These are phyloP conservation scores for Carpinus viminea DNA, from an alignment of 306 rosid genomes.

Conservation along the genomic window DNA sequence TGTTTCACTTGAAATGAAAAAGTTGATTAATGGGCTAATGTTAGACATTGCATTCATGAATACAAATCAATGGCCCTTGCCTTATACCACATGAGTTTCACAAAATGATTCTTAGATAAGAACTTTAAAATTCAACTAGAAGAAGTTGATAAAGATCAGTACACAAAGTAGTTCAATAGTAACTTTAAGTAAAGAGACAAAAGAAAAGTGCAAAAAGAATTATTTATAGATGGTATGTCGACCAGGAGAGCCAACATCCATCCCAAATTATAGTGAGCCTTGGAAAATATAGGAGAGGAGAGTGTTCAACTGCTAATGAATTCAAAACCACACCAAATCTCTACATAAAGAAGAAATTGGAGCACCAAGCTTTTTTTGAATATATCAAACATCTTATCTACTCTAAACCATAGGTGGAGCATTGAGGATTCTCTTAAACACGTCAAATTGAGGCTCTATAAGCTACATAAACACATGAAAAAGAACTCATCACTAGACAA, in stretches of 20 bases:
- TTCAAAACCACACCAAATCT: slow-evolving; percentile 59
- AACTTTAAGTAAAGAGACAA: too few species aligned
- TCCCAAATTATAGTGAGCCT: slow-evolving; percentile 84
- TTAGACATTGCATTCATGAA: too few species aligned
- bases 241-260: slow-evolving; percentile 98
- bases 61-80: slow-evolving; percentile 86
- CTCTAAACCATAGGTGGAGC: slow-evolving; percentile 77
- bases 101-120: not conserved
- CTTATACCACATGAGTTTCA: slow-evolving; percentile 57
- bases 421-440: slow-evolving; percentile 56
- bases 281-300: slow-evolving; percentile 76
- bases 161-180: not conserved
- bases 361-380: slow-evolving; percentile 61
- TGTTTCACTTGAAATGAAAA: too few species aligned
- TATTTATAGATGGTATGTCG: slow-evolving; percentile 94
- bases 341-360: slow-evolving; percentile 83
- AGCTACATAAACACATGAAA: slow-evolving; percentile 36
- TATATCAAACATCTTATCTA: slow-evolving; percentile 76
- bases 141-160: not conserved
- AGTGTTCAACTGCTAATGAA: slow-evolving; percentile 62
- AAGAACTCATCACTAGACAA: not conserved
- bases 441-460: slow-evolving; percentile 53
- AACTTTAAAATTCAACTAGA: not conserved
- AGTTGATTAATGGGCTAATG: too few species aligned
- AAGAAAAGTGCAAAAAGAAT: not conserved